Evolutionary conservation across 148 eudicot genomes (phyloP).

Genomic region (Pouteria glomerata): DNA sequence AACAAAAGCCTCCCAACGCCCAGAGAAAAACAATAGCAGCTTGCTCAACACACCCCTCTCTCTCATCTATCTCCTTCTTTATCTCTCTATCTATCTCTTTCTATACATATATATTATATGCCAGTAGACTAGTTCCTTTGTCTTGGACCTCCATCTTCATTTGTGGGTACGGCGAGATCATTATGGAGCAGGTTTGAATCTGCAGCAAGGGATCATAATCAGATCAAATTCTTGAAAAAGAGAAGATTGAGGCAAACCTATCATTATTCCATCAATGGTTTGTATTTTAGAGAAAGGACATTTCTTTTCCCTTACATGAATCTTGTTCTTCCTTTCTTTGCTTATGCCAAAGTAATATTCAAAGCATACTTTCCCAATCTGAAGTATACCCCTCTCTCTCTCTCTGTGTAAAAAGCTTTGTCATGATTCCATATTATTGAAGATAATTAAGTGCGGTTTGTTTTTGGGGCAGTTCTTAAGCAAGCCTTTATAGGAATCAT

Average conservation of each 20-base stretch:
- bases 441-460: background rate
- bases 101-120: background rate
- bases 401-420: background rate
- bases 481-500: background rate
- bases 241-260: background rate
- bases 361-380: background rate
- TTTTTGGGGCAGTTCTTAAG: background rate
- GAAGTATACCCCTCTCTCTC: background rate
- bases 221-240: background rate
- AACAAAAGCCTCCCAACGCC: slow-evolving; percentile 11
- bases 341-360: background rate
- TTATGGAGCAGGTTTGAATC: background rate
- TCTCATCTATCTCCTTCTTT: slow-evolving; percentile 4
- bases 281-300: background rate
- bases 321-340: background rate
- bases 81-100: slow-evolving; percentile 5
- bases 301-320: background rate
- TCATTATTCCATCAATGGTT: slow-evolving; percentile 1
- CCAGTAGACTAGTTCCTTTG: background rate
- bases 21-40: slow-evolving; percentile 11
- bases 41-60: background rate
- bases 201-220: background rate
- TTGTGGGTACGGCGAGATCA: background rate
- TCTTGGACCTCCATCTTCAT: background rate
- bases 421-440: background rate